Conservation (phyloP, 306 rosid species). For the Trifolium subterraneum region DNA sequence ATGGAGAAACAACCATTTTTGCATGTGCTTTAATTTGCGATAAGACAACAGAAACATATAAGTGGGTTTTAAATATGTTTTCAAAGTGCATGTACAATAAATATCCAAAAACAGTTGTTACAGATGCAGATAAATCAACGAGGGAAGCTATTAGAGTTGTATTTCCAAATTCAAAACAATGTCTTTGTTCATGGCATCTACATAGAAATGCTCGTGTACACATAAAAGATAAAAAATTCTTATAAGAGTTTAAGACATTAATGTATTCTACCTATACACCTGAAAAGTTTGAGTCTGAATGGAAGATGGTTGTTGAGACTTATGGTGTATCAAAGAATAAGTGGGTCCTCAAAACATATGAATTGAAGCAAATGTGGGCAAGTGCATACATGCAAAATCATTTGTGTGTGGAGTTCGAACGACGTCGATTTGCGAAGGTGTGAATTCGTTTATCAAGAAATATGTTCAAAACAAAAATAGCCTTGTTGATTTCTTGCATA, state of each 20-base stretch:
- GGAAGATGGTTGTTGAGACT: background rate
- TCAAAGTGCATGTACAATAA: background rate
- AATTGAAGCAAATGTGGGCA: background rate
- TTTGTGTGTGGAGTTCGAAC: too few species aligned
- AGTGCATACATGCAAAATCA: background rate
- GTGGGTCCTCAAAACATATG: background rate
- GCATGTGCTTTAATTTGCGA: background rate
- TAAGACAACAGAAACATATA: background rate
- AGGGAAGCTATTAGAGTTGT: background rate
- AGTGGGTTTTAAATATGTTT: background rate
- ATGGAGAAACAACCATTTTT: background rate
- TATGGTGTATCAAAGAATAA: background rate
- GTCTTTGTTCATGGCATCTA: background rate
- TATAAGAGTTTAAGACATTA: background rate
- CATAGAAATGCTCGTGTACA: background rate
- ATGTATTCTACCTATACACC: background rate
- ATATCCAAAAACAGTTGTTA: background rate
- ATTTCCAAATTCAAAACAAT: background rate
- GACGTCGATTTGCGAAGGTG: too few species aligned
- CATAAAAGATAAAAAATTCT: background rate
- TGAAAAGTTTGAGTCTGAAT: background rate
- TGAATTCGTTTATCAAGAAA: too few species aligned
- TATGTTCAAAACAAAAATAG: too few species aligned
- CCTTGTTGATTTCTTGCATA: too few species aligned
- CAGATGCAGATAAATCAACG: background rate